Conservation (phyloP, 2,329 filamentous ascomycete species). For the Ambrosiella xylebori region DNA sequence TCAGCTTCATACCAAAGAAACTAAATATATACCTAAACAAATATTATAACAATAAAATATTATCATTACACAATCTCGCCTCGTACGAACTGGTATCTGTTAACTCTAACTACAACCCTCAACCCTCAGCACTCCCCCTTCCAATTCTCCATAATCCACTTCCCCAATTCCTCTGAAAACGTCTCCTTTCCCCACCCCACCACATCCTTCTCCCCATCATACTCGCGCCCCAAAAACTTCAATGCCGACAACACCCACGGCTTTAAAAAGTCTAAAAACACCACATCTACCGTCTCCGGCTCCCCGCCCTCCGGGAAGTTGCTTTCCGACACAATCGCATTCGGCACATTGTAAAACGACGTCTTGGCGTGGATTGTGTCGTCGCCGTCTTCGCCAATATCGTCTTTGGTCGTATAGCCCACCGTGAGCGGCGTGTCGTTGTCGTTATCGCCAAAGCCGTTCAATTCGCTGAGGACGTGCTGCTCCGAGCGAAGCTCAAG, state of each 20-base stretch:
- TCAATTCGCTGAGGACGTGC: neutral
- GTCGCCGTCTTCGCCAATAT: slow-evolving; percentile 68
- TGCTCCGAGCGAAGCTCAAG: neutral
- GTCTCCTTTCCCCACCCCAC: slow-evolving; percentile 34
- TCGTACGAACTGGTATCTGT: neutral
- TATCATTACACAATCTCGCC: too few species aligned
- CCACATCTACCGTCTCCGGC: slow-evolving; percentile 63
- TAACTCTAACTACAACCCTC: neutral
- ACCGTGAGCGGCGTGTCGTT: slow-evolving; percentile 26
- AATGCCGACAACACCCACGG: slow-evolving; percentile 64
- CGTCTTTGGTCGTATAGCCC: slow-evolving; percentile 83
- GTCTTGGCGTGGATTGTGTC: slow-evolving; percentile 71
- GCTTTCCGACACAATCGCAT: slow-evolving; percentile 54
- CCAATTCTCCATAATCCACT: slow-evolving; percentile 46
- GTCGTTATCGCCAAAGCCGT: slow-evolving; percentile 16
- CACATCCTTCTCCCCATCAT: slow-evolving; percentile 27
- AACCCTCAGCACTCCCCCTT: slow-evolving; percentile 25
- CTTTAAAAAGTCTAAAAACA: slow-evolving; percentile 85
- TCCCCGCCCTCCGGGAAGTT: slow-evolving; percentile 17
- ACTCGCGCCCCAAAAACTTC: slow-evolving; percentile 38
- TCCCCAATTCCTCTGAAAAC: slow-evolving; percentile 36
- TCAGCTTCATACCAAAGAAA: too few species aligned
- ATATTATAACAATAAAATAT: too few species aligned
- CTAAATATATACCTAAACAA: too few species aligned
- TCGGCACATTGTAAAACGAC: slow-evolving; percentile 61